A percentile compares a stretch with the other conserved stretches of the same genome.
Evolutionary conservation across 1,139 yeast species (phyloP).

Genomic region (Hansenula sp.): DNA sequence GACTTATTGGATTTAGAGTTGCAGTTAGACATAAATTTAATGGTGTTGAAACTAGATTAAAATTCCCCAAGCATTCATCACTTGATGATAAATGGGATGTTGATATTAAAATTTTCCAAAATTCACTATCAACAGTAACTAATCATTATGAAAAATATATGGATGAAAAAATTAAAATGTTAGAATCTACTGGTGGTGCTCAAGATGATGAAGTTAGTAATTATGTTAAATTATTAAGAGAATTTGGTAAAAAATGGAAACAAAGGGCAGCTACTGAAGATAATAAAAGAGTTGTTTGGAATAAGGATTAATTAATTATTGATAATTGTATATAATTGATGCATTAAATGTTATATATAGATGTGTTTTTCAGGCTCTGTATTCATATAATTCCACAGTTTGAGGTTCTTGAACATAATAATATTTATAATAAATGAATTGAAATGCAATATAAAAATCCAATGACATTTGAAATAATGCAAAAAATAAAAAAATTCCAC

Average conservation of each 20-base stretch:
- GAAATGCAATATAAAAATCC: constrained; percentile 73
- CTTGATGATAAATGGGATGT: constrained; percentile 25
- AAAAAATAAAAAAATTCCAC: constrained; percentile 66
- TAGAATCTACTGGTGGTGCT: constrained; percentile 5
- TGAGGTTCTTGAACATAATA: constrained; percentile 21
- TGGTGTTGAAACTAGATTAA: constrained; percentile 8
- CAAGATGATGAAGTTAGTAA: constrained; percentile 24
- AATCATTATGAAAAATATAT: not conserved
- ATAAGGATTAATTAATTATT: constrained; percentile 16
- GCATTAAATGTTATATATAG: not conserved
- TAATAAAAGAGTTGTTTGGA: constrained; percentile 13
- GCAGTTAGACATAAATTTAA: constrained; percentile 18
- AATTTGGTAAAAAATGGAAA: constrained; percentile 33
- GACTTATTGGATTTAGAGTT: constrained; percentile 18
- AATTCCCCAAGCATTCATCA: constrained; percentile 23
- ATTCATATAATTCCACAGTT: constrained; percentile 17
- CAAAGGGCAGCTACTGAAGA: not conserved
- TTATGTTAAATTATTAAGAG: constrained; percentile 30
- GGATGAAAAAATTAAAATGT: not conserved
- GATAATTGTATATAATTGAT: not conserved
- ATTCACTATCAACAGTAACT: too few species aligned
- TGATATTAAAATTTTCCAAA: constrained; percentile 10
- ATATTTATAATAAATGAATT: constrained; percentile 57
- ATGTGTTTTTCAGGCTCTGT: constrained; percentile 5
- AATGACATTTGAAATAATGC: constrained; percentile 78